These are phyloP conservation scores for Fonsecaea pugnacius DNA, from an alignment of 2,329 filamentous ascomycete genomes.

Conservation along the genomic window DNA sequence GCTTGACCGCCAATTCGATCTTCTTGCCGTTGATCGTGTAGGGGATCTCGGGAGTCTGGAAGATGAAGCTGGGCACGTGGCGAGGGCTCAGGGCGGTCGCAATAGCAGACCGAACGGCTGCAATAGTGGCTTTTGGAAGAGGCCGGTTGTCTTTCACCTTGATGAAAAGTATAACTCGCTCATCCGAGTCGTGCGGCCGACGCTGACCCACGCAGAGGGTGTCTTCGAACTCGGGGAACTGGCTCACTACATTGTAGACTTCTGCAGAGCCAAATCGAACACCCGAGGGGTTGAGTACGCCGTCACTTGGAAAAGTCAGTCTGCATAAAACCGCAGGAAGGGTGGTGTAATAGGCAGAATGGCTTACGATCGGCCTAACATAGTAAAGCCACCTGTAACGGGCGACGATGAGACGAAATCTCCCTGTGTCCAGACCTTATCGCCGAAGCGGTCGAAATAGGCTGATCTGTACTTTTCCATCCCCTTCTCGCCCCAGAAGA, in stretches of 20 bases:
- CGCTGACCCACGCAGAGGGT: conserved; percentile 21
- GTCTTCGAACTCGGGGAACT: conserved; percentile 19
- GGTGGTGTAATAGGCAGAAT: too few species aligned
- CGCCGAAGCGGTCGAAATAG: conserved; percentile 9
- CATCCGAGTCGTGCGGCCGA: conserved; percentile 11
- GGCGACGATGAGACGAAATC: conserved; percentile 49
- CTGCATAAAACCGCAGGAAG: neutral
- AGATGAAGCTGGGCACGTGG: conserved; percentile 26
- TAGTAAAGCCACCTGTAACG: conserved; percentile 5
- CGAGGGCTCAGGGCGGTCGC: conserved; percentile 62
- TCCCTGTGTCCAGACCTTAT: conserved; percentile 64
- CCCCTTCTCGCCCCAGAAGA: conserved; percentile 8
- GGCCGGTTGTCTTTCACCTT: conserved; percentile 8
- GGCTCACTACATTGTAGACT: conserved; percentile 72
- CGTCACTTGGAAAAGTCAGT: conserved; percentile 43
- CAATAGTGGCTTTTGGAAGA: conserved; percentile 57
- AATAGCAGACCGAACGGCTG: conserved; percentile 56
- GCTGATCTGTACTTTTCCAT: neutral
- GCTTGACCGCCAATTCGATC: conserved; percentile 26
- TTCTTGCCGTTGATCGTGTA: conserved; percentile 30
- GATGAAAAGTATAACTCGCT: conserved; percentile 27
- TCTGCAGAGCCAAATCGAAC: conserved; percentile 91
- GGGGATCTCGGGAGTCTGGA: conserved; percentile 20
- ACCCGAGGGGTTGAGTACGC: conserved; percentile 71
- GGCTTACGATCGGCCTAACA: conserved; percentile 21